These are phyloP conservation scores for Cladosporium sp. DNA, from an alignment of 2,329 filamentous ascomycete species.

Conservation along the genomic window DNA sequence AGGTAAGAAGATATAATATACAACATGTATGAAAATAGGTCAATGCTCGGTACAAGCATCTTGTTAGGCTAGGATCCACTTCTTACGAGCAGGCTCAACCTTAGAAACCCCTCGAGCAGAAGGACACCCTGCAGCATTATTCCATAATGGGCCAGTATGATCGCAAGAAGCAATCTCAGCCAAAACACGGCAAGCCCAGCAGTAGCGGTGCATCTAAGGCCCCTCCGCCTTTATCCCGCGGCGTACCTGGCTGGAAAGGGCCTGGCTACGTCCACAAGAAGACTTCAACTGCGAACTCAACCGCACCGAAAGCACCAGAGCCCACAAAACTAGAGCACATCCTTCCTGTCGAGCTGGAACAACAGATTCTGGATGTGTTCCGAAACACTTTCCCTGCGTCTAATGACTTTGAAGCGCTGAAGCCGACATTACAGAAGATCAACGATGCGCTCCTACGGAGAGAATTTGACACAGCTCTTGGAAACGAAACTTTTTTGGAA, in stretches of 20 bases:
- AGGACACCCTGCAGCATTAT: background rate
- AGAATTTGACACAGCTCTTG: conserved; percentile 78
- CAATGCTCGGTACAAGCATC: too few relatives aligned
- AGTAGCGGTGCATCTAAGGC: conserved; percentile 5
- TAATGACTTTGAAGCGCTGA: conserved; percentile 6
- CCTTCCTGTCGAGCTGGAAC: conserved; percentile 57
- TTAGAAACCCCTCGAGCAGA: background rate
- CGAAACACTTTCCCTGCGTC: background rate
- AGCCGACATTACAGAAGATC: conserved; percentile 1
- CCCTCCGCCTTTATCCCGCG: background rate
- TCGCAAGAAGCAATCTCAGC: conserved; percentile 6
- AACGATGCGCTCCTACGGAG: conserved; percentile 31
- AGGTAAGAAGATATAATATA: too few relatives aligned
- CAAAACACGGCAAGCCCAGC: conserved; percentile 7
- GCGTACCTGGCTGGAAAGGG: conserved; percentile 2
- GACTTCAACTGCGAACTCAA: background rate
- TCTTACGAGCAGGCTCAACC: background rate
- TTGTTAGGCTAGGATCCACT: too few relatives aligned
- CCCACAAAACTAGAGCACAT: background rate
- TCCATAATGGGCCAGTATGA: conserved; percentile 5
- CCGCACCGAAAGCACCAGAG: background rate
- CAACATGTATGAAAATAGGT: too few relatives aligned
- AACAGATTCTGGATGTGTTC: conserved; percentile 76
- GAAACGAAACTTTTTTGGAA: conserved; percentile 61
- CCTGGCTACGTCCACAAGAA: background rate